Evolutionary conservation across 2,329 filamentous ascomycete species (phyloP), one percentile per base, ranked within the genome.

Genomic region (Tolypocladium amazonense): DNA sequence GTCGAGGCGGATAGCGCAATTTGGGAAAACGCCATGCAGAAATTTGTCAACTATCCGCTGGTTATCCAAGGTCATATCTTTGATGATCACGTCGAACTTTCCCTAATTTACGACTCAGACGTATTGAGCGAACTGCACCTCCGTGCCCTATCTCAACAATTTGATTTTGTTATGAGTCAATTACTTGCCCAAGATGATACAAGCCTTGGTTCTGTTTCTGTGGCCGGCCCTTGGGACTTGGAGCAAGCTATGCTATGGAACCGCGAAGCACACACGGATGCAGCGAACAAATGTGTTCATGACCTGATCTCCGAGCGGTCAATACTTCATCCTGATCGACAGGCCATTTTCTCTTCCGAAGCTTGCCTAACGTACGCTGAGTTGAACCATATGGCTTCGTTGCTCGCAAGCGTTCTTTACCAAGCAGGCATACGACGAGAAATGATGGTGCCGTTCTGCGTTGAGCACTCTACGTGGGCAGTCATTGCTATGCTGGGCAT

Each of bases 401-500:
- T 20, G 18, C 39, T 41, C 4, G 39, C 39, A 20, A 41, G 18
- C 18, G 18, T 41, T 4, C 39, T 41, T 15, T 41, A 20, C 3
- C 39, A 41, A 41, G 5, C 12, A 18, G 39, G 39, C 39, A 15
- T 41, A 41, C 39, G 39, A 41, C 39, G 18, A 15, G 39, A 41
- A 41, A 41, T 15, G 18, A 41, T 41, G 39, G 39, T 41, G 2
- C 39, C 39, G 5, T 41, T 41, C 39, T 41, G 39, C 39, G 15
- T 41, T 20, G 39, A 41, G 18, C 39, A 41, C 39, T 41, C 39
- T 41, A 41, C 20, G 43, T 64, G 60, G 61, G 62, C 63, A 27
- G 11, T 62, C 1, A 60, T 69, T 1, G 59, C 64, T 4, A 63
- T 67, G 39, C 25, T 70, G 20, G 68, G 60, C 11, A 60, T 70